Conservation (phyloP, 371 early-diverging fungal genomes). For the Haplosporangium sp. region DNA sequence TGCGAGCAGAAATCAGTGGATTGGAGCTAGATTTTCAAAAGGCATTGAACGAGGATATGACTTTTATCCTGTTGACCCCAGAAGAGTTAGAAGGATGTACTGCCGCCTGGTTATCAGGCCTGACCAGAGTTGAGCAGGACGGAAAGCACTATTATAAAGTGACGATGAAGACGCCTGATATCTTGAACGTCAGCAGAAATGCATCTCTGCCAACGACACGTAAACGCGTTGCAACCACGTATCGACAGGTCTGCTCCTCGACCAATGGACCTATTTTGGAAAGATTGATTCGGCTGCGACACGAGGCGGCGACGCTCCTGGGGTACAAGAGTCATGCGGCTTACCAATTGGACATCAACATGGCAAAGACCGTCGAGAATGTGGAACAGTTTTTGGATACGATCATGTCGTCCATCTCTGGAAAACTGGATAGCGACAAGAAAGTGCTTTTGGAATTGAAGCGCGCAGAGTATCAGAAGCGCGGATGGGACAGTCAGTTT, state of each 20-base stretch:
- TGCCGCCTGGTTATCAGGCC: slow-evolving; percentile 35
- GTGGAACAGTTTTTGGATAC: slow-evolving; percentile 79
- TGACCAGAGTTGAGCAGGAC: slow-evolving; percentile 18
- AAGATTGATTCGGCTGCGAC: slow-evolving; percentile 38
- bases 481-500: slow-evolving; percentile 57
- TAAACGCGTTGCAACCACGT: slow-evolving; percentile 22
- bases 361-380: slow-evolving; percentile 82
- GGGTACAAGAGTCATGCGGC: slow-evolving; percentile 83
- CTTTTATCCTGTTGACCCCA: slow-evolving; percentile 32
- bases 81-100: slow-evolving; percentile 46
- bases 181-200: slow-evolving; percentile 40
- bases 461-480: slow-evolving; percentile 55
- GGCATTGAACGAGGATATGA: slow-evolving; percentile 45
- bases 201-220: slow-evolving; percentile 37
- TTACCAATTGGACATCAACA: slow-evolving; percentile 80
- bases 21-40: slow-evolving; percentile 51
- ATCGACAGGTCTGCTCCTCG: slow-evolving; percentile 42
- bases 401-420: slow-evolving; percentile 66
- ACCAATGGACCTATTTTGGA: slow-evolving; percentile 45
- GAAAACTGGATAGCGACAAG: slow-evolving; percentile 67
- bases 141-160: slow-evolving; percentile 18
- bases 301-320: slow-evolving; percentile 63
- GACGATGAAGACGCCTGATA: slow-evolving; percentile 53
- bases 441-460: slow-evolving; percentile 57
- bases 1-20: slow-evolving; percentile 36